Percentiles rank a stretch among this genome's conserved stretches.
phyloP scores from a whole-genome alignment of 2,329 filamentous ascomycete species.

The Sporothrix inflata region DNA sequence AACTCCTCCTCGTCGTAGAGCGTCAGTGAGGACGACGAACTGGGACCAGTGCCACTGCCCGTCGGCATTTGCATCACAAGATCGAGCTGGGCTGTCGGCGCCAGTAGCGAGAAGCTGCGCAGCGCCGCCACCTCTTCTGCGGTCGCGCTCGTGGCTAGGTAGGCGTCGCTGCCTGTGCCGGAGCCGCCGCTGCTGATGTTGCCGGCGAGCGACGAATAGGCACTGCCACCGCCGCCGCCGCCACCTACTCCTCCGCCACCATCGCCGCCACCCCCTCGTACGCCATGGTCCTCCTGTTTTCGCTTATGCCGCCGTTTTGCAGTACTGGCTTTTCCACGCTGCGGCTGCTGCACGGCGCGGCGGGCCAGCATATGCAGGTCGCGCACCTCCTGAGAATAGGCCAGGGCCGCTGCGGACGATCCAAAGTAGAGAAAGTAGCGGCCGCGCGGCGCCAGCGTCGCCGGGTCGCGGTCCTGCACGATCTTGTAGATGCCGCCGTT shows the following conservation, averaged over 20 bases:
- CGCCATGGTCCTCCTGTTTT: slow-evolving; percentile 33
- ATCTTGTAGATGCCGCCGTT: slow-evolving; percentile 46
- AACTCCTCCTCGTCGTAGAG: slow-evolving; percentile 29
- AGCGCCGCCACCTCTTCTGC: slow-evolving; percentile 29
- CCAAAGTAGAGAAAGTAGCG: slow-evolving; percentile 73
- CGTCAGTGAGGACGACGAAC: slow-evolving; percentile 9
- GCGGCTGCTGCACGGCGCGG: slow-evolving; percentile 35
- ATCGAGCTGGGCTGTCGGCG: slow-evolving; percentile 37
- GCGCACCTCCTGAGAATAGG: slow-evolving; percentile 61
- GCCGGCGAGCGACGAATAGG: neutral
- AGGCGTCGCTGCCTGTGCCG: neutral
- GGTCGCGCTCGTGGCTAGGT: slow-evolving; percentile 31
- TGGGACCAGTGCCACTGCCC: neutral
- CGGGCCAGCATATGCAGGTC: slow-evolving; percentile 50
- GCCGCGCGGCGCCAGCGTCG: slow-evolving; percentile 64
- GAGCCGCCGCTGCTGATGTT: neutral
- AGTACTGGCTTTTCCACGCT: slow-evolving; percentile 36
- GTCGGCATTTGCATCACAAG: slow-evolving; percentile 34
- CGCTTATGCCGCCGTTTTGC: slow-evolving; percentile 32
- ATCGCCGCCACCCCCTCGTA: neutral
- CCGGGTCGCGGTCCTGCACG: slow-evolving; percentile 65
- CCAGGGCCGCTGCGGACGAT: slow-evolving; percentile 58
- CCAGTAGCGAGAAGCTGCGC: slow-evolving; percentile 42
- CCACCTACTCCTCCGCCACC: neutral
- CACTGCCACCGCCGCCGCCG: neutral